Percentiles rank a stretch among this genome's conserved stretches.
phyloP scores from a whole-genome alignment of 768 basidiomycete genomes.

The Russula vinacea region DNA sequence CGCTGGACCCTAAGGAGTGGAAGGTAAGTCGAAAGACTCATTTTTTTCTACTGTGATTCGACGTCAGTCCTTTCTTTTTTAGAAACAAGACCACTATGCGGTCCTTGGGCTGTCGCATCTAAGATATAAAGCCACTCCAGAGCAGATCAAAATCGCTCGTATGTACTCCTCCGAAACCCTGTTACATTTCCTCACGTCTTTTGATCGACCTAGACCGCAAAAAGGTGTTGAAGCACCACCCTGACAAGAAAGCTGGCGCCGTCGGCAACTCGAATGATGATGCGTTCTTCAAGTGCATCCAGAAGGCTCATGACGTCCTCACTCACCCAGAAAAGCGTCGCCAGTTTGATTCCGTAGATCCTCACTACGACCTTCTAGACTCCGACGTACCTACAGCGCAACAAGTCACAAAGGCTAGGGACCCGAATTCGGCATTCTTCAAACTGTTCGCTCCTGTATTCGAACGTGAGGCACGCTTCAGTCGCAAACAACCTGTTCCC shows the following conservation, averaged over 20 bases:
- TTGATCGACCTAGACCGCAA: conserved; percentile 66
- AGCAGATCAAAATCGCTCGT: conserved; percentile 97
- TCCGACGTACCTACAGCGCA: conserved; percentile 69
- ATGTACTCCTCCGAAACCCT: conserved; percentile 48
- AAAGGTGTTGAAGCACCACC: conserved; percentile 97
- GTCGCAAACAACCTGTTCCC: conserved; percentile 79
- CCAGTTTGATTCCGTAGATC: conserved; percentile 97
- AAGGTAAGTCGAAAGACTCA: conserved; percentile 55
- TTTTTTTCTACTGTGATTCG: background rate
- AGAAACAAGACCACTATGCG: conserved; percentile 99
- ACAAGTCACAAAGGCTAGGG: conserved; percentile 50
- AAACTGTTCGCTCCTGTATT: conserved; percentile 75
- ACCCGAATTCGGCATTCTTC: conserved; percentile 66
- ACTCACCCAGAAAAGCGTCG: conserved; percentile 81
- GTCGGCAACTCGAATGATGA: conserved; percentile 89
- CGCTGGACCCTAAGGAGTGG: conserved; percentile 96
- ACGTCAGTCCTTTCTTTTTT: conserved; percentile 8
- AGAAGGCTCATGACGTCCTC: conserved; percentile 95
- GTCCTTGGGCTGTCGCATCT: conserved; percentile 92
- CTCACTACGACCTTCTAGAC: conserved; percentile 65
- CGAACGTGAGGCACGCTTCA: conserved; percentile 90
- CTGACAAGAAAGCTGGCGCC: conserved; percentile 83
- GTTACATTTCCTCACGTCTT: conserved; percentile 12
- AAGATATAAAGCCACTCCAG: conserved; percentile 79
- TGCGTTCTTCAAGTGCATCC: conserved; percentile 99